Evolutionary conservation across 768 basidiomycete genomes (phyloP).

Genomic region (Pisolithus sp.): DNA sequence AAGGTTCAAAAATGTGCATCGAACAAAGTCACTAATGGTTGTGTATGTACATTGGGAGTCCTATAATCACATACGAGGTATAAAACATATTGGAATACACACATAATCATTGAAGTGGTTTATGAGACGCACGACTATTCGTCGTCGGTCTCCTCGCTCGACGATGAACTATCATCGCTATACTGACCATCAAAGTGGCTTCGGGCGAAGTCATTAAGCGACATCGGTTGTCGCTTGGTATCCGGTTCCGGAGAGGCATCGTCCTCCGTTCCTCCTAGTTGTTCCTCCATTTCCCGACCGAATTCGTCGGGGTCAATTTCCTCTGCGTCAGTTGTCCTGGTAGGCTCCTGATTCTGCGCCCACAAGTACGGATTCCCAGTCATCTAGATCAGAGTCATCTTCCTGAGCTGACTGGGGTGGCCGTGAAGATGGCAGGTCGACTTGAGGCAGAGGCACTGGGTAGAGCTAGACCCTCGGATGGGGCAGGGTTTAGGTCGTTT

Average conservation of each 20-base stretch:
- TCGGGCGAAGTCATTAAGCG: constrained; percentile 44
- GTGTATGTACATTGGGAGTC: not conserved
- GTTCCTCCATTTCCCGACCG: constrained; percentile 30
- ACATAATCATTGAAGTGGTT: too few relatives aligned
- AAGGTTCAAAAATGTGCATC: too few relatives aligned
- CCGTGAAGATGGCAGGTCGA: constrained; percentile 26
- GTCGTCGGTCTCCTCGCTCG: constrained; percentile 52
- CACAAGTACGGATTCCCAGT: constrained; percentile 44
- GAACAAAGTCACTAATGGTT: not conserved
- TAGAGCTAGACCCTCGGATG: constrained; percentile 32
- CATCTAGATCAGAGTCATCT: constrained; percentile 38
- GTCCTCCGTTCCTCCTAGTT: constrained; percentile 39
- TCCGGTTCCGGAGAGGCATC: constrained; percentile 39
- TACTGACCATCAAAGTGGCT: constrained; percentile 34
- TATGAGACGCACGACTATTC: constrained; percentile 14
- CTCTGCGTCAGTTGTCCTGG: constrained; percentile 22
- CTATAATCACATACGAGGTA: not conserved
- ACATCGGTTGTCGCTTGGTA: constrained; percentile 35
- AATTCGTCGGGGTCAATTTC: constrained; percentile 33
- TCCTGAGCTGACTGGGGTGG: constrained; percentile 19
- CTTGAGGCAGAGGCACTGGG: constrained; percentile 28
- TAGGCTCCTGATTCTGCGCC: constrained; percentile 15
- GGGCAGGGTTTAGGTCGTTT: constrained; percentile 27
- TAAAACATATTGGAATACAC: not conserved
- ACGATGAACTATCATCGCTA: constrained; percentile 45